Evolutionary conservation across 2,329 filamentous ascomycete species (phyloP).

Genomic region (Ophiostoma australiae): DNA sequence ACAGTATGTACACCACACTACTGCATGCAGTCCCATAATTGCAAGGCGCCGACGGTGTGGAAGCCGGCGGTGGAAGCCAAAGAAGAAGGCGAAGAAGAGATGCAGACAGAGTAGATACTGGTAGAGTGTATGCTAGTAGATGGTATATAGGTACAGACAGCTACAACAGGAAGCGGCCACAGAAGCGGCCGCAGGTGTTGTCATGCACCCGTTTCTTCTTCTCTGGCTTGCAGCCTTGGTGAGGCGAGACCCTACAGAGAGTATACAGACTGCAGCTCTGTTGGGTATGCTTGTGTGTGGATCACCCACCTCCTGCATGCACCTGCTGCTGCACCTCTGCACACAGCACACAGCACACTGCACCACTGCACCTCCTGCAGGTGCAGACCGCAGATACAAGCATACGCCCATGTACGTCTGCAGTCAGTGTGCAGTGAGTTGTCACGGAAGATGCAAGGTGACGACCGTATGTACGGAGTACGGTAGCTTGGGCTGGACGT

Average conservation of each 20-base stretch:
- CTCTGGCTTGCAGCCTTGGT: background rate
- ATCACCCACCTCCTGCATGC: background rate
- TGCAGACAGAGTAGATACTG: too few relatives aligned
- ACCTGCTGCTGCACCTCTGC: background rate
- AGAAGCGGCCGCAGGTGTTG: constrained; percentile 27
- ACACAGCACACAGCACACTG: too few relatives aligned
- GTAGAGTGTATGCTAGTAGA: background rate
- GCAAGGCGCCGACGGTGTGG: constrained; percentile 1
- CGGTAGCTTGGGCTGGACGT: background rate
- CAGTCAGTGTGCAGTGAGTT: background rate
- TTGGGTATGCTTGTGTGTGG: constrained; percentile 11
- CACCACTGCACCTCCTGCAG: background rate
- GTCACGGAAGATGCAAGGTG: constrained; percentile 7
- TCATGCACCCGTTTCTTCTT: constrained; percentile 16
- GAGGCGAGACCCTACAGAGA: too few relatives aligned
- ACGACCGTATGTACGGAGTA: background rate
- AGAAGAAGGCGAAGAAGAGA: background rate
- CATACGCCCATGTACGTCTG: background rate
- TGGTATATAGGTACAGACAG: background rate
- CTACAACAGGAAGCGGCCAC: constrained; percentile 22
- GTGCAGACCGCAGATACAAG: background rate
- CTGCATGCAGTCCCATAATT: background rate
- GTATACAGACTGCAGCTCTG: too few relatives aligned
- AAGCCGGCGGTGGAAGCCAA: background rate
- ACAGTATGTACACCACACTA: background rate